phyloP scores from a whole-genome alignment of 805 yeast species.

The Maudiozyma serrabonitensis region DNA sequence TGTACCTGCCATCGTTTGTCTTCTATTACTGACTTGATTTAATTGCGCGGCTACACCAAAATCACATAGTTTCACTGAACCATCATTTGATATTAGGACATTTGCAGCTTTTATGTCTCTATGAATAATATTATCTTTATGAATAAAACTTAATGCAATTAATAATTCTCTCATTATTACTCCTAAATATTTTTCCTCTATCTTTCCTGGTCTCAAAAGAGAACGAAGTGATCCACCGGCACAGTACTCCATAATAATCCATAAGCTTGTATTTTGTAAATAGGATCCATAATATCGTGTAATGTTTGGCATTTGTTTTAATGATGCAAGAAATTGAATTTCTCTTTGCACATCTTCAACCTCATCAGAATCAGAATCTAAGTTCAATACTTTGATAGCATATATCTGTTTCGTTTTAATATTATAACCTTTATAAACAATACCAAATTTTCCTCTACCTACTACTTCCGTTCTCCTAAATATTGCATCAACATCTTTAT shows the following conservation, averaged over 20 bases:
- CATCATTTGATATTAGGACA: constrained; percentile 79
- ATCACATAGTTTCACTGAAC: constrained; percentile 86
- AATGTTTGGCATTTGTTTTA: constrained; percentile 81
- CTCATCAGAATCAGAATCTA: constrained; percentile 91
- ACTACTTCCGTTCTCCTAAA: constrained; percentile 82
- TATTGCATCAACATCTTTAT: constrained; percentile 28
- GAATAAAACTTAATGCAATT: constrained; percentile 71
- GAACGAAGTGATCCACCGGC: constrained; percentile 94
- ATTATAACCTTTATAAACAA: constrained; percentile 81
- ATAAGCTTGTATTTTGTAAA: constrained; percentile 77
- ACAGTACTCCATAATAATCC: constrained; percentile 97
- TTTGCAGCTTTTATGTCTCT: constrained; percentile 96
- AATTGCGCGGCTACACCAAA: constrained; percentile 97
- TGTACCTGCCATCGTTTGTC: constrained; percentile 93
- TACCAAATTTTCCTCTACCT: constrained; percentile 95
- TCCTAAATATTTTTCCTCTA: constrained; percentile 77
- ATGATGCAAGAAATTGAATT: constrained; percentile 71
- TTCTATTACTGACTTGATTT: constrained; percentile 59
- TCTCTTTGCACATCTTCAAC: constrained; percentile 92
- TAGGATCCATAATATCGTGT: constrained; percentile 88
- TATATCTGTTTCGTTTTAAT: constrained; percentile 64
- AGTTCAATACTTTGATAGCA: constrained; percentile 85
- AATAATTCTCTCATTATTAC: constrained; percentile 79
- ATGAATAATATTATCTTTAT: constrained; percentile 84
- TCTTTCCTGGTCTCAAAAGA: constrained; percentile 70